Evolutionary conservation across 2,329 filamentous ascomycete species (phyloP).

Genomic region (Botryotinia calthae): DNA sequence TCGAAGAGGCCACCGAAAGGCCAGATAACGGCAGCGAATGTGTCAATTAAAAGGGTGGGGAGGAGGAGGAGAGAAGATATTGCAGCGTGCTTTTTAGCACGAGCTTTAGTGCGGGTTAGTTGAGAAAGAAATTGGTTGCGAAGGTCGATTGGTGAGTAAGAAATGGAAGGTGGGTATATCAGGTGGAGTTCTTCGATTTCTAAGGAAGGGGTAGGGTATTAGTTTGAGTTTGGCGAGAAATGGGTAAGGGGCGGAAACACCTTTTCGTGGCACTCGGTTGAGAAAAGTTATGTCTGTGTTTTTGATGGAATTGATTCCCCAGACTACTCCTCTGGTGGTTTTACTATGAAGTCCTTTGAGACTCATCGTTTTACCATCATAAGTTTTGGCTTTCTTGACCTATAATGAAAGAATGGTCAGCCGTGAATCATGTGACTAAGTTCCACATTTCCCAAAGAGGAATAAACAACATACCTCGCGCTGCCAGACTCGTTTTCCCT

Average conservation of each 20-base stretch:
- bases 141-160: neutral
- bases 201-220: neutral
- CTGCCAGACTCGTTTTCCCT: conserved; percentile 21
- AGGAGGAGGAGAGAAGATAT: conserved; percentile 5
- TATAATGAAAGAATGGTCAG: neutral
- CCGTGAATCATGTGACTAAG: neutral
- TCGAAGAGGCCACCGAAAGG: conserved; percentile 39
- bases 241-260: neutral
- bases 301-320: conserved; percentile 22
- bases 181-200: conserved; percentile 15
- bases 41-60: conserved; percentile 23
- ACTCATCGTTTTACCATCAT: conserved; percentile 24
- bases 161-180: neutral
- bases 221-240: neutral
- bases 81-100: neutral
- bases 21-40: conserved; percentile 34
- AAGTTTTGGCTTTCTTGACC: conserved; percentile 25
- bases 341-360: conserved; percentile 23
- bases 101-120: neutral
- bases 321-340: conserved; percentile 20
- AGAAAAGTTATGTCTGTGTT: conserved; percentile 25
- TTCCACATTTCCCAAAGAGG: no score
- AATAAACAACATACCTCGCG: conserved; percentile 18
- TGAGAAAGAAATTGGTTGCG: conserved; percentile 2
- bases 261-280: conserved; percentile 22